Conservation (phyloP, 2,329 filamentous ascomycete genomes). For the Parastagonospora avenae region DNA sequence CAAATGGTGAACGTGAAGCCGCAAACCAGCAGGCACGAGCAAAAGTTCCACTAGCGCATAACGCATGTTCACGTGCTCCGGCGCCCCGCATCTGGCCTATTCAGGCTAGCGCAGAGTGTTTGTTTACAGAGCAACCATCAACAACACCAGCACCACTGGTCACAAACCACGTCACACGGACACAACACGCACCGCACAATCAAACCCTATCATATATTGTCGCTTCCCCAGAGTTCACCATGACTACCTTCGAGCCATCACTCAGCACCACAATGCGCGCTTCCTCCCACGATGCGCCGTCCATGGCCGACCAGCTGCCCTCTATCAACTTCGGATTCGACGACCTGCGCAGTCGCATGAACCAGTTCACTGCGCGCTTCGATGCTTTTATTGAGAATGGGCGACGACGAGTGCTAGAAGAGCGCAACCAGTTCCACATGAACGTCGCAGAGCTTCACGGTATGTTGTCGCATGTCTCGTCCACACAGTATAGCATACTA, state of each 20-base stretch:
- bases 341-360: constrained; percentile 92
- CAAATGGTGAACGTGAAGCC: constrained; percentile 9
- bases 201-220: background rate
- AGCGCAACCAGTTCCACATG: constrained; percentile 91
- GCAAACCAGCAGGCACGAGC: constrained; percentile 5
- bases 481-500: background rate
- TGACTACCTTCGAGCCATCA: constrained; percentile 71
- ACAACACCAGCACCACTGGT: constrained; percentile 17
- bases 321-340: constrained; percentile 96
- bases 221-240: constrained; percentile 48
- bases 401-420: constrained; percentile 85
- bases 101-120: constrained; percentile 14
- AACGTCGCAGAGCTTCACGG: constrained; percentile 89
- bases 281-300: constrained; percentile 63
- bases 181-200: background rate
- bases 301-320: constrained; percentile 79
- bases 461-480: constrained; percentile 49
- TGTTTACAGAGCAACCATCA: constrained; percentile 40
- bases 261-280: constrained; percentile 69
- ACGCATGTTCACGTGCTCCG: constrained; percentile 37
- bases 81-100: constrained; percentile 7
- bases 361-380: constrained; percentile 86
- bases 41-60: constrained; percentile 31
- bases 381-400: constrained; percentile 94
- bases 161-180: constrained; percentile 23